Evolutionary conservation across 108 stramenopile species (phyloP).

Genomic region (Discostella stelligeroides): DNA sequence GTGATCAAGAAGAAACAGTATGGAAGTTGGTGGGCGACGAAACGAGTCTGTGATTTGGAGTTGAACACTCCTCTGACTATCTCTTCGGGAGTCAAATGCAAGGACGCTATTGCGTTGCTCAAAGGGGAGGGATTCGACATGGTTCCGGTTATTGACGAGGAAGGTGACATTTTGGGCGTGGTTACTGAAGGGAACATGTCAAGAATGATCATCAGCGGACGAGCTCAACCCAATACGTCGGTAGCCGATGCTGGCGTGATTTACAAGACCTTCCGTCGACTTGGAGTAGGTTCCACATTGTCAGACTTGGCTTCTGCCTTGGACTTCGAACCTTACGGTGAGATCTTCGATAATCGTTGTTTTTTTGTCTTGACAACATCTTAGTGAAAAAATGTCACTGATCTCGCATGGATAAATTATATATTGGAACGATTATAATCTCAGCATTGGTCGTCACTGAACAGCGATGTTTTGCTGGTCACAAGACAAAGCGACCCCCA

Average conservation of each 20-base stretch:
- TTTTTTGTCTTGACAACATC: background rate
- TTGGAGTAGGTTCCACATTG: slow-evolving; percentile 73
- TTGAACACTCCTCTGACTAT: slow-evolving; percentile 90
- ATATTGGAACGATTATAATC: background rate
- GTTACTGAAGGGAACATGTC: slow-evolving; percentile 93
- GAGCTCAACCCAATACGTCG: slow-evolving; percentile 66
- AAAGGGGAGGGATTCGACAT: slow-evolving; percentile 92
- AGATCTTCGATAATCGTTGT: slow-evolving; percentile 2
- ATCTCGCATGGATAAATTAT: background rate
- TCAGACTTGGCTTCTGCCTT: slow-evolving; percentile 81
- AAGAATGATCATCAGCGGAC: slow-evolving; percentile 64
- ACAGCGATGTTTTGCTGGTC: slow-evolving; percentile 77
- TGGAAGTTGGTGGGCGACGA: slow-evolving; percentile 72
- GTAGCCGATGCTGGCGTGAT: slow-evolving; percentile 84
- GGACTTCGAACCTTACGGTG: slow-evolving; percentile 88
- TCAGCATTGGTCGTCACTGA: slow-evolving; percentile 79
- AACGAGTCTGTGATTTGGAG: slow-evolving; percentile 79
- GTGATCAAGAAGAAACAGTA: slow-evolving; percentile 67
- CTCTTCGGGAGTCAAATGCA: slow-evolving; percentile 74
- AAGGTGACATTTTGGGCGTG: slow-evolving; percentile 86
- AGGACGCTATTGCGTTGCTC: slow-evolving; percentile 86
- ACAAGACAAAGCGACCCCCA: slow-evolving; percentile 30
- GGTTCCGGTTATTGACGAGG: slow-evolving; percentile 87
- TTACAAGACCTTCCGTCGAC: slow-evolving; percentile 88
- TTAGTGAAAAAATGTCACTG: background rate